phyloP scores from a whole-genome alignment of 2,329 filamentous ascomycete species.

The Trichoderma sp. region DNA sequence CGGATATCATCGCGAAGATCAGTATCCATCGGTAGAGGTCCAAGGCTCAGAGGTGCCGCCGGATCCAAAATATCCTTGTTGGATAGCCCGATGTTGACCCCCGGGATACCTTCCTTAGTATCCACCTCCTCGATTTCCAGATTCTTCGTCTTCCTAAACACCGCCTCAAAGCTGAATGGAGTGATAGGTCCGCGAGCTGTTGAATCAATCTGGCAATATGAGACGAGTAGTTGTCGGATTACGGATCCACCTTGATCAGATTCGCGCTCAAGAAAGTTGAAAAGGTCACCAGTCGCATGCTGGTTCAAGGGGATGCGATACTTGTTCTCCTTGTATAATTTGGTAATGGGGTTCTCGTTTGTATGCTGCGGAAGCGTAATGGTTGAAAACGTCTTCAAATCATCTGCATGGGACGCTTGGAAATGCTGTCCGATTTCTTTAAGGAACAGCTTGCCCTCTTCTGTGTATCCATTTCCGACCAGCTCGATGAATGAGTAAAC shows the following conservation, averaged over 20 bases:
- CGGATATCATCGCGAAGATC: conserved; percentile 83
- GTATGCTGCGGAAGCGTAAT: conserved; percentile 77
- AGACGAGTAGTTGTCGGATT: conserved; percentile 69
- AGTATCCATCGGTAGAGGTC: conserved; percentile 77
- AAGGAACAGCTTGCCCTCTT: conserved; percentile 73
- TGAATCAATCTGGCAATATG: conserved; percentile 57
- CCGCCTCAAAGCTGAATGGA: conserved; percentile 61
- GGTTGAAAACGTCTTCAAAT: conserved; percentile 71
- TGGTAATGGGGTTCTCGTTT: conserved; percentile 71
- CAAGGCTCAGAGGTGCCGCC: conserved; percentile 65
- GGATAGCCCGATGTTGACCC: conserved; percentile 59
- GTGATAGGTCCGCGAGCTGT: conserved; percentile 62
- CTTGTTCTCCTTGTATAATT: conserved; percentile 79
- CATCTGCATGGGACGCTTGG: conserved; percentile 73
- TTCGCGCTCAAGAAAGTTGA: conserved; percentile 88
- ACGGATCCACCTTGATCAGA: conserved; percentile 75
- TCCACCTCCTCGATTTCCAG: conserved; percentile 63
- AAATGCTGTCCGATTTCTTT: conserved; percentile 66
- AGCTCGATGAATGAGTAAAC: conserved; percentile 89
- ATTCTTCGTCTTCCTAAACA: conserved; percentile 56
- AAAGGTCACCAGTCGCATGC: conserved; percentile 76
- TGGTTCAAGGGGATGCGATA: conserved; percentile 89
- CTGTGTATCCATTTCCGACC: conserved; percentile 66
- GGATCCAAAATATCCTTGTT: conserved; percentile 61
- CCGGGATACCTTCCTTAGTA: conserved; percentile 63